These are phyloP conservation scores for Magnolia changhungtana DNA, from an alignment of 164 flowering plant genomes.

Conservation along the genomic window DNA sequence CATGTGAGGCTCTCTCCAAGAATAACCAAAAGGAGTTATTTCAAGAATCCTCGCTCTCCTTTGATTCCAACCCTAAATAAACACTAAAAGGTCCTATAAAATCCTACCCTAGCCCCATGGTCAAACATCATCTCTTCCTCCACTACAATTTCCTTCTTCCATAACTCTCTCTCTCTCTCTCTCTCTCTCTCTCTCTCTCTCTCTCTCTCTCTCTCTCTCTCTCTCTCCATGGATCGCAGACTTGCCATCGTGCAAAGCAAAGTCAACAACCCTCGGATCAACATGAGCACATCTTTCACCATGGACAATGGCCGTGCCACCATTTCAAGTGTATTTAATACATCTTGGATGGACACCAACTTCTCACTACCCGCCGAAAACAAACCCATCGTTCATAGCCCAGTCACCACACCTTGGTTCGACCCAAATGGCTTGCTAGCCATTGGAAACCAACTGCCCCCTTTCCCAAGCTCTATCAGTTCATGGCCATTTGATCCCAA, in stretches of 20 bases:
- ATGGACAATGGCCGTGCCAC: not conserved
- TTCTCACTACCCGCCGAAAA: not conserved
- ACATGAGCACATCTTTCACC: not conserved
- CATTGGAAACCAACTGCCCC: not conserved
- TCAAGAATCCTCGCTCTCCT: not conserved
- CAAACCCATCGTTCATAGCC: not conserved
- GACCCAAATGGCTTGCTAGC: not conserved
- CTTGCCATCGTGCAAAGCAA: not conserved
- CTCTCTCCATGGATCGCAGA: not conserved
- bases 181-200: not conserved
- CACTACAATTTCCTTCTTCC: not conserved
- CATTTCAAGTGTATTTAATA: not conserved
- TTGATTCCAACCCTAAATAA: not conserved
- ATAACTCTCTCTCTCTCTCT: not conserved
- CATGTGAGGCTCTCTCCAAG: not conserved
- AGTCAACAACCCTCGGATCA: not conserved
- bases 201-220: not conserved
- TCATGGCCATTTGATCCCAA: not conserved
- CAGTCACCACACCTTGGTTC: not conserved
- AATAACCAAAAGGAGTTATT: not conserved
- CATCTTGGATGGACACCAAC: not conserved
- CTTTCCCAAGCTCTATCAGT: not conserved
- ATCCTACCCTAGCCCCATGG: not conserved
- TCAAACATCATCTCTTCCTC: not conserved
- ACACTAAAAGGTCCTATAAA: not conserved